Conservation (phyloP, 352 stramenopile genomes). For the Blastocystis hominis region DNA sequence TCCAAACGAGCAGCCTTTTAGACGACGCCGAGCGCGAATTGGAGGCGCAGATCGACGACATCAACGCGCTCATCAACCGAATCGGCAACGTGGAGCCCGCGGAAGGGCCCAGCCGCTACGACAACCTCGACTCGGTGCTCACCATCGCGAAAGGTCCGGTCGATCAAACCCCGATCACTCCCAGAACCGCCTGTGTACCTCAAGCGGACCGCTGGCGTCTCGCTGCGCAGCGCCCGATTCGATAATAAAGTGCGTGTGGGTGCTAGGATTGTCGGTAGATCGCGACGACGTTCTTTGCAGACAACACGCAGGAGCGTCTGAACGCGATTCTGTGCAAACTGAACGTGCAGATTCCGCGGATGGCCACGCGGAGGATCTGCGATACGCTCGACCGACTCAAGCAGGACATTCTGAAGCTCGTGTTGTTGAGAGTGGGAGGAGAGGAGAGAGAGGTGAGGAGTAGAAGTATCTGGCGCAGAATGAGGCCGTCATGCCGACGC, state of each 20-base stretch:
- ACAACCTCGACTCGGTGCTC: constrained; percentile 19
- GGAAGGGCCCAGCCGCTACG: constrained; percentile 9
- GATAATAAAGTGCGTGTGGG: constrained; percentile 33
- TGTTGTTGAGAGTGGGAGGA: constrained; percentile 9
- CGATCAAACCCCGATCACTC: neutral
- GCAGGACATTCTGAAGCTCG: constrained; percentile 44
- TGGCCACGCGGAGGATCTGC: constrained; percentile 34
- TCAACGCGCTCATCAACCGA: neutral
- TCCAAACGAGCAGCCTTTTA: neutral
- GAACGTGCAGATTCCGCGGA: constrained; percentile 45
- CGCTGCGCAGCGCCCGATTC: constrained; percentile 20
- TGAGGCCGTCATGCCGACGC: neutral
- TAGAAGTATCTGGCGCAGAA: constrained; percentile 53
- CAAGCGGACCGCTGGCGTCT: neutral
- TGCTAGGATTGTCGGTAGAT: neutral
- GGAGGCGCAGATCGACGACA: neutral
- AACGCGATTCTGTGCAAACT: constrained; percentile 16
- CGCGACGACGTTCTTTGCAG: constrained; percentile 26
- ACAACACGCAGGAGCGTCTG: constrained; percentile 18
- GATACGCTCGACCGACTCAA: constrained; percentile 48
- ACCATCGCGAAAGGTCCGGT: neutral
- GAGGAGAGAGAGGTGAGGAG: neutral
- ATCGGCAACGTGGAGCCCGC: neutral
- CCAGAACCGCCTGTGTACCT: constrained; percentile 20
- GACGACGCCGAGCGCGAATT: neutral